Evolutionary conservation across 208 protist genomes (phyloP), one percentile per base, ranked within the genome.

Genomic region (Wallacemonas sp.): DNA sequence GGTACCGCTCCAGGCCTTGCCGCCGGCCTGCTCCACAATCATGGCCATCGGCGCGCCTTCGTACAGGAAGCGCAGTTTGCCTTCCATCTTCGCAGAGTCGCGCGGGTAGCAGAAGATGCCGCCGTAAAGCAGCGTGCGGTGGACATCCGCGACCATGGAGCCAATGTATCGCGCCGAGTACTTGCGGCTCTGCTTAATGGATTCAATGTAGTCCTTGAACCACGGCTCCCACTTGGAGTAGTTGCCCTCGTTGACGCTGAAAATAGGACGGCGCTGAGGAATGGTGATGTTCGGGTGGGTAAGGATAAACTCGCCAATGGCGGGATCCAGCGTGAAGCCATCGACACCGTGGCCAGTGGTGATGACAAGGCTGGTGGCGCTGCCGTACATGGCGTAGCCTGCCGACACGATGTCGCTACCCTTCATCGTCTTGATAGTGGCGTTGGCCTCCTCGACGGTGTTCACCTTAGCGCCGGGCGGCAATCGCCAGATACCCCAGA

Each of bases 51-150:
- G 93, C n/a, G 92, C 89, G n/a, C 78, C 86, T 81, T 99, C 98
- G 71, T 99, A 99, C 1, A 99, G 77, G 19, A 98, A 84, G 44
- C 98, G 95, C 52, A 99, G 81, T 81, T 99, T 99, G 32, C 98
- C 98, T 32, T 98, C 89, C 48, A 81, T 69, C 74, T 85, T 96
- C 44, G 88, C 89, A 0, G 68, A 71, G 66, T 98, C 97, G 21
- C 69, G 89, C 22, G 98, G 97, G 78, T 99, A 99, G 72, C 96
- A 96, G 79, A 99, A 99, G 61, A 99, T 97, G 63, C 98, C 98
- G 21, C 98, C 98, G 76, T 99, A 99, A 4, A 99, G 79, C 5
- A 99, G 71, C 9, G 98, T 99, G 57, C 98, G 87, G 84, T 99
- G 97, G n/a, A 99, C 87, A 73, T 99, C 98, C 30, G 90, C 95